These are phyloP conservation scores for Nigrograna mackinnonii DNA, from an alignment of 2,329 filamentous ascomycete species.

Conservation along the genomic window DNA sequence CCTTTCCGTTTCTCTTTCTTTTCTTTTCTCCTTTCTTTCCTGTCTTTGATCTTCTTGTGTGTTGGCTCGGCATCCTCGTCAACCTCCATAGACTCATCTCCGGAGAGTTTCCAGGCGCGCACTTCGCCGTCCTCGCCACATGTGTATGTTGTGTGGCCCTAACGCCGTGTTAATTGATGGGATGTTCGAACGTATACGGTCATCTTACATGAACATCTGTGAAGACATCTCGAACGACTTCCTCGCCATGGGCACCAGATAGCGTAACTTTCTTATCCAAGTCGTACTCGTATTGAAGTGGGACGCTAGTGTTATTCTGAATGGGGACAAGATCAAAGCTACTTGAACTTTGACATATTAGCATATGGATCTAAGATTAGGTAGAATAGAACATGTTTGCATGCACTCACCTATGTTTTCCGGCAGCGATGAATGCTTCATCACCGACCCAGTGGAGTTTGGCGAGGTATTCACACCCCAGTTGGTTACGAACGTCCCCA, in stretches of 20 bases:
- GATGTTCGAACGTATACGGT: background rate
- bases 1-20: conserved; percentile 31
- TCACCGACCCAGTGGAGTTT: conserved; percentile 65
- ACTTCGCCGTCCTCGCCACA: conserved; percentile 55
- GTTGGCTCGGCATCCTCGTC: conserved; percentile 21
- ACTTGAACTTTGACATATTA: too few relatives aligned
- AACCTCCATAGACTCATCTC: conserved; percentile 24
- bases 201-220: conserved; percentile 39
- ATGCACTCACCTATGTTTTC: conserved; percentile 68
- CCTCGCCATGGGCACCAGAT: conserved; percentile 51
- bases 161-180: too few relatives aligned
- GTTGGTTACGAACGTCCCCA: conserved; percentile 68
- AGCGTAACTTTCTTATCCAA: conserved; percentile 29
- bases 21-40: conserved; percentile 35
- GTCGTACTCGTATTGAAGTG: conserved; percentile 35
- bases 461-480: conserved; percentile 75
- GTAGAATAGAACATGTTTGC: too few relatives aligned
- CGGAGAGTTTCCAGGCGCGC: conserved; percentile 43
- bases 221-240: conserved; percentile 51
- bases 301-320: conserved; percentile 22
- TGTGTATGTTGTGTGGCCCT: conserved; percentile 39
- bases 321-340: conserved; percentile 33
- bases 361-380: too few relatives aligned
- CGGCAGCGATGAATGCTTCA: conserved; percentile 65
- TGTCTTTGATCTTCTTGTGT: conserved; percentile 24